Evolutionary conservation across 164 flowering plant species (phyloP).

Genomic region (Annona cherimola): DNA sequence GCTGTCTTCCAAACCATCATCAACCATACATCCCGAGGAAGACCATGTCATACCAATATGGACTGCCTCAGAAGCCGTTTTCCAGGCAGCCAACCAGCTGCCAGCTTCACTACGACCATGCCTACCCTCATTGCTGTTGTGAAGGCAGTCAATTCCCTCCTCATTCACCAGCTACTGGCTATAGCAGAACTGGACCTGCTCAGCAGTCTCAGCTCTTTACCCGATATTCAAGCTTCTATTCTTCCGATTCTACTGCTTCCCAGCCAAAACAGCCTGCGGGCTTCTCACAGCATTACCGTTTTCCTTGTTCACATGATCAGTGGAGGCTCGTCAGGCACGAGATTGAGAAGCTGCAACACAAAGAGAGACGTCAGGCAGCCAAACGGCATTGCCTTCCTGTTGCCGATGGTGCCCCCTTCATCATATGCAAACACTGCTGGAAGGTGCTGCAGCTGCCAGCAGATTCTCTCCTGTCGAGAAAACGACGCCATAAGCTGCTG

Average conservation of each 20-base stretch:
- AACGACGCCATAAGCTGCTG: conserved; percentile 35
- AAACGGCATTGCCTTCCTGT: conserved; percentile 34
- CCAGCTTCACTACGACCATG: conserved; percentile 24
- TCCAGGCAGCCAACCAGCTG: conserved; percentile 32
- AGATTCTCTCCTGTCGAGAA: conserved; percentile 48
- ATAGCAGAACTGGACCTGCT: conserved; percentile 12
- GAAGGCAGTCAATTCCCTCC: conserved; percentile 29
- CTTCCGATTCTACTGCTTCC: conserved; percentile 28
- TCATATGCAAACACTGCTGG: conserved; percentile 49
- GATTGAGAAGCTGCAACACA: background rate
- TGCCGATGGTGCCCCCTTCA: conserved; percentile 70
- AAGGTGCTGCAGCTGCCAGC: conserved; percentile 56
- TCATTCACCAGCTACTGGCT: conserved; percentile 24
- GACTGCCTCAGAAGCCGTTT: conserved; percentile 24
- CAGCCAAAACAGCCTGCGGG: conserved; percentile 29
- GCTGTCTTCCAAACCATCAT: conserved; percentile 19
- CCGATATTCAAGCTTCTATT: conserved; percentile 15
- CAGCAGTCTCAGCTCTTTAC: conserved; percentile 13
- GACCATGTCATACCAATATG: conserved; percentile 21
- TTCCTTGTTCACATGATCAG: conserved; percentile 23
- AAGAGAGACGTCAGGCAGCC: background rate
- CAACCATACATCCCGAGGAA: conserved; percentile 21
- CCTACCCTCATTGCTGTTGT: conserved; percentile 27
- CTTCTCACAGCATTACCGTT: conserved; percentile 15
- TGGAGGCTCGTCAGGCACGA: background rate